Base-by-base conservation (phyloP, 2,329 filamentous ascomycete species). In the Fusarium tjaetaba region DNA sequence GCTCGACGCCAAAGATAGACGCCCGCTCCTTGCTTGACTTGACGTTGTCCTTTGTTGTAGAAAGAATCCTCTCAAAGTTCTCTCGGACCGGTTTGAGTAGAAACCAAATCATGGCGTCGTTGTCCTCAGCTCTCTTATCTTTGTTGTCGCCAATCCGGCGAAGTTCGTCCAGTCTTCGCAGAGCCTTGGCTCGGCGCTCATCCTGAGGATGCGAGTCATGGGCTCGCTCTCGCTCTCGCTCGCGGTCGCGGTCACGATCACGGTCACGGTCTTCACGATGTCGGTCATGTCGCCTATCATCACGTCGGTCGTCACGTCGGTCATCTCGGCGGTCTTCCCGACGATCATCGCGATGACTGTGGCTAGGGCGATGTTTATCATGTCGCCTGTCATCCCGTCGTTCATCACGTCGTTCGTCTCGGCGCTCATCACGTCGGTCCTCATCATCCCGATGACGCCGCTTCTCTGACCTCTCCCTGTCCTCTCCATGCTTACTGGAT, bases 11-110 rank as follows among this genome's bases (percentile, higher is more conserved):
- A 77, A 92, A 88, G 48, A 91, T 86, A 76, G 85, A 87, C 28
- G 91, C 87, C 49, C 91, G 86, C 59, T 89, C 86, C 73, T 91
- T 90, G 76, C 89, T 88, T 34, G 88, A 89, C 61, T 89, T 89
- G 70, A 91, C 88, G 56, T 87, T 87, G 73, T 90, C 89, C 73
- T 88, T 89, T 5, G 89, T 92, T 8, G 90, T 90, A 58, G 86
- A 87, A 61, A 88, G 84, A 61, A 92, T 88, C 34, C 84, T 85
- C 71, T 88, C 86, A 57, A 93, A 87, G 69, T 89, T 90, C 68
- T 88, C 86, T 55, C 86, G 86, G 34, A 92, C 88, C 20, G 90
- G 89, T 68, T 88, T 88, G 67, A 92, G 80, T 42, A 88, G 77
- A 66, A 82, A 85, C 84, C 84, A 86, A 28, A 86, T 84, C 81